A percentile compares a stretch with the other conserved stretches of the same genome.
Conservation (phyloP, 2,329 filamentous ascomycete species). For the Seiridium cupressi region DNA sequence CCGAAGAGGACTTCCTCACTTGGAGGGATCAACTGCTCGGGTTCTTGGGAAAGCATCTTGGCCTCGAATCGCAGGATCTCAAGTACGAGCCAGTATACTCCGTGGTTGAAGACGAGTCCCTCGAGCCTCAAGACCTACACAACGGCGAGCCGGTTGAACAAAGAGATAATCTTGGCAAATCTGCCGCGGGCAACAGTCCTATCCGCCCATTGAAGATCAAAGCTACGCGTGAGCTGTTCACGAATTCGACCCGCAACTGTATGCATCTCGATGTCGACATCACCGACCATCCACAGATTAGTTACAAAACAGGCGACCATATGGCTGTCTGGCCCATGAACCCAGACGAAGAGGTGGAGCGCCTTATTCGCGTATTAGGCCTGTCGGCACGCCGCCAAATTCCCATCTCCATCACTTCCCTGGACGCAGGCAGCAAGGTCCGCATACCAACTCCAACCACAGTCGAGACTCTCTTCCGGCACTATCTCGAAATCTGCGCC, state of each 20-base stretch:
- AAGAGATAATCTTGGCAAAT: background rate
- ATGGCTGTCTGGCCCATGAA: slow-evolving; percentile 39
- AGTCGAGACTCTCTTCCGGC: slow-evolving; percentile 31
- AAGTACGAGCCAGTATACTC: slow-evolving; percentile 19
- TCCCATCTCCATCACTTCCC: slow-evolving; percentile 20
- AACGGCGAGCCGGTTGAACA: slow-evolving; percentile 16
- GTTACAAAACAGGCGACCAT: slow-evolving; percentile 39
- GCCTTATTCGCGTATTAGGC: slow-evolving; percentile 27
- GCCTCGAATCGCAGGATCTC: slow-evolving; percentile 7
- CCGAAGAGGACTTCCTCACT: slow-evolving; percentile 34
- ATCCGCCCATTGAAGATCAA: slow-evolving; percentile 17
- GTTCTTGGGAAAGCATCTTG: slow-evolving; percentile 16
- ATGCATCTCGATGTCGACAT: slow-evolving; percentile 38
- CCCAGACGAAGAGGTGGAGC: slow-evolving; percentile 29
- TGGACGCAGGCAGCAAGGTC: slow-evolving; percentile 10
- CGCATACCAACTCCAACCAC: slow-evolving; percentile 32
- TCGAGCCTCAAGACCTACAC: slow-evolving; percentile 17
- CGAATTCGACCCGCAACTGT: slow-evolving; percentile 24
- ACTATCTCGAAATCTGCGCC: slow-evolving; percentile 44
- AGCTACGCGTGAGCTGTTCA: slow-evolving; percentile 20
- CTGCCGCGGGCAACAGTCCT: slow-evolving; percentile 10
- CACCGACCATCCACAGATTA: slow-evolving; percentile 21
- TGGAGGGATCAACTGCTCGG: slow-evolving; percentile 30
- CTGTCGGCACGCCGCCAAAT: slow-evolving; percentile 19
- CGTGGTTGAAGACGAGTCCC: slow-evolving; percentile 17